phyloP scores from a whole-genome alignment of 352 stramenopile genomes.

The Phytophthora europaea region DNA sequence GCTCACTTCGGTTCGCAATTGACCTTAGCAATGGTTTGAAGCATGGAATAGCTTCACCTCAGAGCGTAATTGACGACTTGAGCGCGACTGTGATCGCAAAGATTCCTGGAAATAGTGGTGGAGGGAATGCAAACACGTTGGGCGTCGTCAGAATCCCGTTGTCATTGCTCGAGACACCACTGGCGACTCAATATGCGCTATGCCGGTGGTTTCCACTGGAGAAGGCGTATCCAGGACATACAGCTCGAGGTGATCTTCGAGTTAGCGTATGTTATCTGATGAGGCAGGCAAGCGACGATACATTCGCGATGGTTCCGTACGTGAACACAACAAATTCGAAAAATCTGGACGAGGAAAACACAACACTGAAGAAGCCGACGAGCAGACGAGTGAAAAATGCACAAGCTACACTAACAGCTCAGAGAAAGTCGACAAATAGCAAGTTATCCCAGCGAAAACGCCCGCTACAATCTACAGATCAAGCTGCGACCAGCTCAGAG shows the following conservation, averaged over 20 bases:
- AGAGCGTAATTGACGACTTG: conserved; percentile 42
- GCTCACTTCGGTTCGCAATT: conserved; percentile 20
- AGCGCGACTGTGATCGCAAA: conserved; percentile 28
- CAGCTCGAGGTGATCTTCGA: conserved; percentile 55
- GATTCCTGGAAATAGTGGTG: background rate
- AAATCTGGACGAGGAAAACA: background rate
- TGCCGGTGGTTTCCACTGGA: conserved; percentile 74
- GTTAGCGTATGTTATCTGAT: conserved; percentile 52
- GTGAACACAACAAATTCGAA: conserved; percentile 7
- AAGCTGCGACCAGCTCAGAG: background rate
- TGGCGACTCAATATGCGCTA: conserved; percentile 57
- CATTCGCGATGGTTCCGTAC: conserved; percentile 47
- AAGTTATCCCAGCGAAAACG: conserved; percentile 12
- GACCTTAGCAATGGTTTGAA: conserved; percentile 17
- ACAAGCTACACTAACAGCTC: background rate
- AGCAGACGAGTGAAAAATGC: conserved; percentile 10
- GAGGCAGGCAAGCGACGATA: conserved; percentile 28
- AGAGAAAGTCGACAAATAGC: background rate
- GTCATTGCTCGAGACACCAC: conserved; percentile 56
- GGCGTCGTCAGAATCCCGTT: conserved; percentile 57
- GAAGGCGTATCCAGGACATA: conserved; percentile 36
- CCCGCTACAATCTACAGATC: background rate
- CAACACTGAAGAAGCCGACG: conserved; percentile 1
- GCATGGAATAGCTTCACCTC: conserved; percentile 21
- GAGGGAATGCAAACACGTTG: conserved; percentile 12